These are phyloP conservation scores for Vitis hybrid DNA, from an alignment of 177 flowering plant genomes.

Conservation along the genomic window DNA sequence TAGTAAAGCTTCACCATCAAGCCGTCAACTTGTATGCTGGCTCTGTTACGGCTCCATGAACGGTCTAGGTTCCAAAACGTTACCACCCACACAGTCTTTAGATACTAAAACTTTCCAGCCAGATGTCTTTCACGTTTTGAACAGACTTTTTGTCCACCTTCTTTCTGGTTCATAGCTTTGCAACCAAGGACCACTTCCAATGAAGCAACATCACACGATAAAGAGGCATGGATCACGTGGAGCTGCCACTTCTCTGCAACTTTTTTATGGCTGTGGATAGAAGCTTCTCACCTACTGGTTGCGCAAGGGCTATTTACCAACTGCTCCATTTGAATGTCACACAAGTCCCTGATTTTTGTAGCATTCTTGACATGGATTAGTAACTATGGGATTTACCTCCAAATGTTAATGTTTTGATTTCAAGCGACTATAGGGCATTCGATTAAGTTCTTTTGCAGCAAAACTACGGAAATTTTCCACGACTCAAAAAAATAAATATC, in stretches of 20 bases:
- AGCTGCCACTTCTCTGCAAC: neutral
- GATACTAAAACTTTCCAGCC: no score
- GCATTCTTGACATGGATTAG: neutral
- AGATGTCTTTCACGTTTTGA: neutral
- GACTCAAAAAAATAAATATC: slow-evolving; percentile 9
- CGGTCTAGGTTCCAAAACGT: neutral
- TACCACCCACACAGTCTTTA: neutral
- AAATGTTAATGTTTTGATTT: slow-evolving; percentile 6
- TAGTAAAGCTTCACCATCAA: no score
- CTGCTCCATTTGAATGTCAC: no score
- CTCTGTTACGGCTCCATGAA: no score
- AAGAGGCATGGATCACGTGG: neutral
- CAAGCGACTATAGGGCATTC: neutral
- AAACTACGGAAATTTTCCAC: neutral
- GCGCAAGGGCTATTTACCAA: no score
- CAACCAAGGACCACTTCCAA: slow-evolving; percentile 13
- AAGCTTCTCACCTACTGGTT: no score
- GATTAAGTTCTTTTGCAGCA: neutral
- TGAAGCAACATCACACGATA: neutral
- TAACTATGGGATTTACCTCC: neutral
- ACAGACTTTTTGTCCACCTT: neutral
- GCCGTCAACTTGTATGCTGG: no score
- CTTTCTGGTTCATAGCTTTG: neutral
- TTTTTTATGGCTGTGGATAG: neutral
- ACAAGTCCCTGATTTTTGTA: neutral